Conservation (phyloP, 768 basidiomycete species). For the Lactarius indigo region DNA sequence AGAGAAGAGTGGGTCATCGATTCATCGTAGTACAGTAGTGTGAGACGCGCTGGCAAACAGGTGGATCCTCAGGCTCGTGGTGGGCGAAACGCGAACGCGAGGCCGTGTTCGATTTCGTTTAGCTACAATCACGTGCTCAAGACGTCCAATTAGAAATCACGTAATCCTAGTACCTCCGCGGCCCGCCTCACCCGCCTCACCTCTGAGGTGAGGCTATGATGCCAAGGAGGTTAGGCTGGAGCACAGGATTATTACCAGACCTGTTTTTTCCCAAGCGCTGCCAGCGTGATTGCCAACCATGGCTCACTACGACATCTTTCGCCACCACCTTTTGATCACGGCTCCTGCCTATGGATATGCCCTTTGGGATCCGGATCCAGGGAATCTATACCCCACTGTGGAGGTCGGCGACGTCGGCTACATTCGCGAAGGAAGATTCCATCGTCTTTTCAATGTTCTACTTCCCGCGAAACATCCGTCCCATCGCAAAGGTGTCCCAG, state of each 20-base stretch:
- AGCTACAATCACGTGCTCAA: background rate
- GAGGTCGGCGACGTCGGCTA: background rate
- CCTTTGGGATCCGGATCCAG: background rate
- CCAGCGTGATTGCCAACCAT: background rate
- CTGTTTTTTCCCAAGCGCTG: too few species aligned
- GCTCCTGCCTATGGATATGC: background rate
- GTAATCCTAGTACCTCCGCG: too few species aligned
- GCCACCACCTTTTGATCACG: background rate
- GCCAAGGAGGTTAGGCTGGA: too few species aligned
- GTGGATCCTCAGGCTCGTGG: background rate
- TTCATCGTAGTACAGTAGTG: conserved; percentile 12
- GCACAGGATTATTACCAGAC: too few species aligned
- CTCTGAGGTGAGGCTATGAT: too few species aligned
- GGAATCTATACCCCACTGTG: background rate
- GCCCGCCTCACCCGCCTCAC: too few species aligned
- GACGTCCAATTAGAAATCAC: too few species aligned
- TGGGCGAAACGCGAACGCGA: background rate
- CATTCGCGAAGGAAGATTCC: background rate
- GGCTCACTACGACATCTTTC: background rate
- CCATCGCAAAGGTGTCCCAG: background rate
- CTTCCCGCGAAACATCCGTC: background rate
- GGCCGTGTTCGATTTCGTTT: background rate
- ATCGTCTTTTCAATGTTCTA: background rate
- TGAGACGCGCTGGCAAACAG: background rate
- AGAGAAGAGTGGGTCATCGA: conserved; percentile 22